Percentiles rank a stretch among this genome's conserved stretches.
Evolutionary conservation across 352 stramenopile species (phyloP).

Genomic region (Globisporangium megalacanthum): DNA sequence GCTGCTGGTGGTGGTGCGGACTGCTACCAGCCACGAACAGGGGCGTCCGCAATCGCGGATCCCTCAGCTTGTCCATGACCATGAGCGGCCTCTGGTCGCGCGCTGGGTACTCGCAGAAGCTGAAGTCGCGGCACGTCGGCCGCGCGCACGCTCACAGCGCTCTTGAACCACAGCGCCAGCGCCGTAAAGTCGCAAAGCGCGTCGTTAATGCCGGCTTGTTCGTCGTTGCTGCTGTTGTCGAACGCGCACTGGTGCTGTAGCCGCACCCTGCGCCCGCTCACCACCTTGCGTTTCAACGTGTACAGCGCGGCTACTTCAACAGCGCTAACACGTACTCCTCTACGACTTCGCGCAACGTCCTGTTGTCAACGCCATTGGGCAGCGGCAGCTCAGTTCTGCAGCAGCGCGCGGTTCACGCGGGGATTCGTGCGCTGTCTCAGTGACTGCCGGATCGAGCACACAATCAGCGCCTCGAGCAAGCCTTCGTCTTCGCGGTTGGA

Average conservation of each 20-base stretch:
- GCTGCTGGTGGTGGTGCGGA: too few species aligned
- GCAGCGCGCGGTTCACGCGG: slow-evolving; percentile 52
- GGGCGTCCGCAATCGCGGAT: slow-evolving; percentile 87
- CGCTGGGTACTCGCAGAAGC: slow-evolving; percentile 79
- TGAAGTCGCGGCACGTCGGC: slow-evolving; percentile 79
- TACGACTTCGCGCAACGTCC: slow-evolving; percentile 46
- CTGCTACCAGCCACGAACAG: slow-evolving; percentile 73
- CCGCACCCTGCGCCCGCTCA: slow-evolving; percentile 60
- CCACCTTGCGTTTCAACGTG: slow-evolving; percentile 63
- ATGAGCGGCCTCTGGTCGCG: slow-evolving; percentile 69
- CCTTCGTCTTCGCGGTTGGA: slow-evolving; percentile 55
- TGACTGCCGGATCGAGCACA: slow-evolving; percentile 75
- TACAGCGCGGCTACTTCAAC: slow-evolving; percentile 47
- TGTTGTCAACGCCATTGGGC: slow-evolving; percentile 35
- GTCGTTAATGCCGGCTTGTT: slow-evolving; percentile 82
- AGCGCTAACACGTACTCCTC: slow-evolving; percentile 72
- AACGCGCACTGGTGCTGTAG: slow-evolving; percentile 27
- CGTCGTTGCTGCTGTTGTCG: slow-evolving; percentile 14
- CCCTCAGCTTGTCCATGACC: slow-evolving; percentile 84
- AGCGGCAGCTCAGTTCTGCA: slow-evolving; percentile 58
- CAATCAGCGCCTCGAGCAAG: slow-evolving; percentile 66
- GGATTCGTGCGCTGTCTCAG: slow-evolving; percentile 48
- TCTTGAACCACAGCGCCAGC: slow-evolving; percentile 92
- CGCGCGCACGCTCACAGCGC: slow-evolving; percentile 68
- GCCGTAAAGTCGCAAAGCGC: slow-evolving; percentile 72